Evolutionary conservation across 1,284 basidiomycete species (phyloP).

Genomic region (Entoloma clypeatum): DNA sequence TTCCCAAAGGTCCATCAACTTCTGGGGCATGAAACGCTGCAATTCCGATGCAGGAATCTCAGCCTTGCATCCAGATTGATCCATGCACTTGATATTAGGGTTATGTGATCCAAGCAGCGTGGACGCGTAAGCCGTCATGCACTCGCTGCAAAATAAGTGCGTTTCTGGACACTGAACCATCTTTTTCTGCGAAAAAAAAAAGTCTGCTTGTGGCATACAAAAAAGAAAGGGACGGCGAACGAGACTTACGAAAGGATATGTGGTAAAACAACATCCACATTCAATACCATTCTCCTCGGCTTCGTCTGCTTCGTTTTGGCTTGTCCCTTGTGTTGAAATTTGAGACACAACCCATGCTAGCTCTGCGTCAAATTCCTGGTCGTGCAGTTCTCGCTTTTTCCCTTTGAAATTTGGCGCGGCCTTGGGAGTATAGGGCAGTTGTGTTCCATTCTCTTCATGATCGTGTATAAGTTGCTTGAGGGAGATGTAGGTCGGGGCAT

Average conservation of each 20-base stretch:
- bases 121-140: constrained; percentile 49
- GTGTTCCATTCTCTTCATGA: constrained; percentile 17
- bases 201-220: background rate
- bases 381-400: constrained; percentile 32
- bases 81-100: constrained; percentile 72
- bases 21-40: constrained; percentile 54
- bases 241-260: constrained; percentile 61
- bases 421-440: constrained; percentile 42
- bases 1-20: constrained; percentile 67
- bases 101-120: constrained; percentile 49
- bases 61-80: constrained; percentile 69
- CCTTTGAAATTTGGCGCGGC: constrained; percentile 36
- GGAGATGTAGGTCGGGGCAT: constrained; percentile 54
- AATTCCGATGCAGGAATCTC: constrained; percentile 67
- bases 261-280: constrained; percentile 80
- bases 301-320: constrained; percentile 17
- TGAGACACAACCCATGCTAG: constrained; percentile 29
- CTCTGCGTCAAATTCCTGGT: constrained; percentile 45
- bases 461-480: constrained; percentile 32
- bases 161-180: constrained; percentile 85
- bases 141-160: constrained; percentile 67
- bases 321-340: constrained; percentile 1
- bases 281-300: constrained; percentile 56
- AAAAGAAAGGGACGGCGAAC: background rate
- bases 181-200: constrained; percentile 48